Evolutionary conservation across 2,329 filamentous ascomycete species (phyloP).

Genomic region (Trichoderma sp.): DNA sequence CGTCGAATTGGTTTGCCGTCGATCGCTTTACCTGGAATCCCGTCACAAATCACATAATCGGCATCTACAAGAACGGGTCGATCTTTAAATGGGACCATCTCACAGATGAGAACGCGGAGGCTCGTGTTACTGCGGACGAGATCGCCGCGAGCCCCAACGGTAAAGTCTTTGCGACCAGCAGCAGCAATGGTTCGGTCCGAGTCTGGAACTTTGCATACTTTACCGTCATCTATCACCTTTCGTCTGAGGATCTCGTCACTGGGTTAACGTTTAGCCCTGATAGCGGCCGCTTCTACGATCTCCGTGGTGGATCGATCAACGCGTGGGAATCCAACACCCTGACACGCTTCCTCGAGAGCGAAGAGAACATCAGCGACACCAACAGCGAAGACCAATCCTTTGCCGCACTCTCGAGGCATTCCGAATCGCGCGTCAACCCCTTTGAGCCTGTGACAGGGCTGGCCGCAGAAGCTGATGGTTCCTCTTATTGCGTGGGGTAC

Average conservation of each 20-base stretch:
- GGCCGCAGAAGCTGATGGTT: background rate
- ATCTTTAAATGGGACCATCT: constrained; percentile 11
- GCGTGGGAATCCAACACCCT: background rate
- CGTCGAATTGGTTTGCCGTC: background rate
- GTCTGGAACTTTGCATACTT: background rate
- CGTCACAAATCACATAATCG: background rate
- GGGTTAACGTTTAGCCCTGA: background rate
- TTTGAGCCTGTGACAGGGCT: background rate
- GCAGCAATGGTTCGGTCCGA: background rate
- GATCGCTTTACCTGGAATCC: constrained; percentile 1
- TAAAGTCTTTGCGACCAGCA: background rate
- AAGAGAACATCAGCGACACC: background rate
- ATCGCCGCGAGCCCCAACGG: background rate
- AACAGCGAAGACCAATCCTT: background rate
- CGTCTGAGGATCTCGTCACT: background rate
- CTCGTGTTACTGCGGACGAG: background rate
- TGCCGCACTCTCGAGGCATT: background rate
- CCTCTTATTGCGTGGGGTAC: constrained; percentile 1
- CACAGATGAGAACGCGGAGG: background rate
- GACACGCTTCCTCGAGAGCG: background rate
- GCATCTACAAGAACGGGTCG: background rate
- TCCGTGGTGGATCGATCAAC: constrained; percentile 1
- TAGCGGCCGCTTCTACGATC: background rate
- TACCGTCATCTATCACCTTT: background rate
- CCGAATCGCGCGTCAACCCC: background rate